These are phyloP conservation scores for Brassica napus DNA, from an alignment of 345 rosid genomes.

Conservation along the genomic window Da-Ae NC_063441.1:22509501-22510000, in stretches of 20 bases:
- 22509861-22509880: constrained; percentile 57
- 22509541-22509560: constrained; percentile 16
- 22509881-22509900: constrained; percentile 74
- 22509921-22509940: constrained; percentile 72
- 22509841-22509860: constrained; percentile 1
- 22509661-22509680: constrained; percentile 7
- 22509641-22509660: background rate
- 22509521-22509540: background rate
- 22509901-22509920: constrained; percentile 75
- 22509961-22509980: background rate
- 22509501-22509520: background rate
- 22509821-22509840: background rate
- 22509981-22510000: background rate
- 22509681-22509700: background rate
- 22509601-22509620: constrained; percentile 44
- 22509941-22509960: constrained; percentile 32
- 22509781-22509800: constrained; percentile 82
- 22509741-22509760: constrained; percentile 70
- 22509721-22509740: constrained; percentile 60
- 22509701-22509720: constrained; percentile 59
- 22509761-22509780: constrained; percentile 85
- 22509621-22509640: constrained; percentile 35
- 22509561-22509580: constrained; percentile 3
- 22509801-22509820: constrained; percentile 19
- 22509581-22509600: constrained; percentile 30